Conservation (phyloP, 306 rosid genomes). For the Ormosia emarginata region DNA sequence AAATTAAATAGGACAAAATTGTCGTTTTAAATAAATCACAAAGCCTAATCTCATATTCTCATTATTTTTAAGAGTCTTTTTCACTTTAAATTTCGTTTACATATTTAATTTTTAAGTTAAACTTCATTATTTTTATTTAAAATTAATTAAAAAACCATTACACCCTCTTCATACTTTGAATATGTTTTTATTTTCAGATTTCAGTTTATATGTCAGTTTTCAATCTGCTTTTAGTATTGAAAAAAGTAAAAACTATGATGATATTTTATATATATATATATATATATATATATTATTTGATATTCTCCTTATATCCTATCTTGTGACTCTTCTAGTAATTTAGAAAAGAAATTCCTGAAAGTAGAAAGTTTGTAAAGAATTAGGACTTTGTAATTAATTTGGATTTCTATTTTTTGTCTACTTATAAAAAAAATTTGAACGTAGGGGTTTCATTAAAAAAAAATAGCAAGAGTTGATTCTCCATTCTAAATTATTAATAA, state of each 20-base stretch:
- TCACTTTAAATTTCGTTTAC: too few species aligned
- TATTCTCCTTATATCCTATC: neutral
- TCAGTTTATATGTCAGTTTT: neutral
- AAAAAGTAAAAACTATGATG: neutral
- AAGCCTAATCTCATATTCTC: neutral
- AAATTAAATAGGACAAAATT: too few species aligned
- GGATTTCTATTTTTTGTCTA: neutral
- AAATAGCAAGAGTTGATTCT: neutral
- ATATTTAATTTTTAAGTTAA: neutral
- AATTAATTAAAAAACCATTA: neutral
- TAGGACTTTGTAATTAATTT: too few species aligned
- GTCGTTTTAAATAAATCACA: neutral
- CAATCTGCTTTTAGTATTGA: neutral
- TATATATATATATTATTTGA: too few species aligned
- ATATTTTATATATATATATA: too few species aligned
- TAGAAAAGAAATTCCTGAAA: neutral
- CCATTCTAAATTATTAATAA: neutral
- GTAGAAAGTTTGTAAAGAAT: neutral
- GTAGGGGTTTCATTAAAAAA: neutral
- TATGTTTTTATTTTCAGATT: too few species aligned
- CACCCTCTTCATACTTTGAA: too few species aligned
- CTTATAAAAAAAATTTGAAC: neutral
- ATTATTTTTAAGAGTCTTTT: too few species aligned
- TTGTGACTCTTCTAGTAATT: neutral
- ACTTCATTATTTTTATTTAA: neutral